Base-by-base conservation (phyloP, 345 rosid species). In the Dipteronia sinensis region DNA sequence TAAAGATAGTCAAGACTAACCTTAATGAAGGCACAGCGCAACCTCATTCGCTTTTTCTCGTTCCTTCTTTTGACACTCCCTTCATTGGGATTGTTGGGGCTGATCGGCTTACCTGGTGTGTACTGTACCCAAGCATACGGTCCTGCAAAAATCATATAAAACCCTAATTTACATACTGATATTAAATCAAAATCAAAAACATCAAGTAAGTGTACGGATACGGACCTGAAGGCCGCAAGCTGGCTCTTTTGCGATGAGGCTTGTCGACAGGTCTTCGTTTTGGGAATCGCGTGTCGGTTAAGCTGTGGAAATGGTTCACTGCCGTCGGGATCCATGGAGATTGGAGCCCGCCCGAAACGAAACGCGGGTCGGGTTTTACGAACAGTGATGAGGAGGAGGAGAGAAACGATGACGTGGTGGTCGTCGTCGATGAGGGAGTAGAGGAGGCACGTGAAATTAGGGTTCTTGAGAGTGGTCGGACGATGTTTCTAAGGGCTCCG, bases 71-170 rank as follows among this genome's bases (percentile, higher is more conserved):
- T 90, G 29, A 89, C 72, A 76, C 94, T 93, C 25, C 98, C 98
- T 82, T 92, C 83, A 25, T 93, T 95, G 9, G 98, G 98, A 67
- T 88, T 90, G 82, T 85, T 95, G 8, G 90, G 87, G 78, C 83
- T 85, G 73, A 94, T 90, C 13, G 98, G 94, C 85, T 91, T 73
- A 13, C 98, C 98, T 0, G 94, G 92, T 1, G 87, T 90, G 81
- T 90, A 88, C 69, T 81, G 87, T 61, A 92, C 92, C 90, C 94
- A 93, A 49, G 95, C 95, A 88, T 87, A 89, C 0, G 98, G 97
- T 23, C 98, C 98, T 91, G 87, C 87, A 91, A 73, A 61, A 40
- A 49, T 10, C 4, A 44, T 6, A 47, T 25, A 55, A 64, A 51
- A 75, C 23, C 29, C 27, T 19, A 59, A 16, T 16, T 16, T 53